Percentiles rank a stretch among this genome's conserved stretches.
phyloP scores from a whole-genome alignment of 1,139 yeast species.

The Yamadazyma dushanensis region DNA sequence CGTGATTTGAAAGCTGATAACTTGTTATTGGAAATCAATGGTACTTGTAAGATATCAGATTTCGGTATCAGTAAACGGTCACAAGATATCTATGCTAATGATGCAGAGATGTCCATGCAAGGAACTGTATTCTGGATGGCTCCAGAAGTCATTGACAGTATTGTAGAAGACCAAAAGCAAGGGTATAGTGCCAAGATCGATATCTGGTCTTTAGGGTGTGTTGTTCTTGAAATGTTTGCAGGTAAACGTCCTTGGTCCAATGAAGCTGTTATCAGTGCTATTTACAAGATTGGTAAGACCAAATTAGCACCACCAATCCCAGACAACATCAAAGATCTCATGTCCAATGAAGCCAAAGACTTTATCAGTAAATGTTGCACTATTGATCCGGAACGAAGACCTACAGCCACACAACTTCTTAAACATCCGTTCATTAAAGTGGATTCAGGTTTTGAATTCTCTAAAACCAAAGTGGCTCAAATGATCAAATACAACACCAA shows the following conservation, averaged over 20 bases:
- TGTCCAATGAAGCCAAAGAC: slow-evolving; percentile 63
- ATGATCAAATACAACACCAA: slow-evolving; percentile 34
- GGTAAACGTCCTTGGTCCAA: slow-evolving; percentile 85
- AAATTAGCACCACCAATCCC: slow-evolving; percentile 94
- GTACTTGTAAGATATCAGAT: slow-evolving; percentile 93
- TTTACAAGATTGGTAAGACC: slow-evolving; percentile 71
- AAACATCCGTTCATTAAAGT: slow-evolving; percentile 61
- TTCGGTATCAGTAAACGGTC: slow-evolving; percentile 94
- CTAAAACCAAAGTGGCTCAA: slow-evolving; percentile 61
- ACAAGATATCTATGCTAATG: slow-evolving; percentile 81
- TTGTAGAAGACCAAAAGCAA: slow-evolving; percentile 72
- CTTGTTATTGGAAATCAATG: slow-evolving; percentile 82
- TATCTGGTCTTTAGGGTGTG: slow-evolving; percentile 94
- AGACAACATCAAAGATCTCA: slow-evolving; percentile 60
- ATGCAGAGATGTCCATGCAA: slow-evolving; percentile 96
- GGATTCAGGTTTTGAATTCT: slow-evolving; percentile 52
- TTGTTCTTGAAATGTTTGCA: slow-evolving; percentile 91
- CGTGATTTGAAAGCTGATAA: slow-evolving; percentile 97
- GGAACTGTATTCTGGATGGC: slow-evolving; percentile 99
- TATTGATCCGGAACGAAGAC: slow-evolving; percentile 78
- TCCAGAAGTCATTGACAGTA: slow-evolving; percentile 91
- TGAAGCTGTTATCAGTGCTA: slow-evolving; percentile 75
- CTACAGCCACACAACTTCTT: slow-evolving; percentile 76
- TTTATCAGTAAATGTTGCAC: slow-evolving; percentile 80
- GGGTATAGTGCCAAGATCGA: slow-evolving; percentile 97